Percentiles rank a stretch among this genome's conserved stretches.
These are phyloP conservation scores for Cyberlindnera euphorbiiphila DNA, from an alignment of 805 yeast genomes.

Conservation along the genomic window DNA sequence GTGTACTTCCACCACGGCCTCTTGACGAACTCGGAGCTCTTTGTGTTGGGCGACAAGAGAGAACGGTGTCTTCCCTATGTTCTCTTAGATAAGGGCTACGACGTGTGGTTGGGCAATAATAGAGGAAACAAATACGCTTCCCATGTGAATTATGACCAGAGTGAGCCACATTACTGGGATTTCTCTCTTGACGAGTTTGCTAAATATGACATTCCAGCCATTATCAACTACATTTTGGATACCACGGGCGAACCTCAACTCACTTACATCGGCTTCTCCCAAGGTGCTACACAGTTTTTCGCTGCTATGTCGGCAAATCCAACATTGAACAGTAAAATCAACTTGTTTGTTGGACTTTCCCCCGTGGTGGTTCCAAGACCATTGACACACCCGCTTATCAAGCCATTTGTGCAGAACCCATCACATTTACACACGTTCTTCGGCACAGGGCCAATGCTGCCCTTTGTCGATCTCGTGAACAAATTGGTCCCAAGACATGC, in stretches of 20 bases:
- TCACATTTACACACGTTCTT: slow-evolving; percentile 64
- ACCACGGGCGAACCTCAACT: slow-evolving; percentile 42
- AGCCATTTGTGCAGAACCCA: slow-evolving; percentile 73
- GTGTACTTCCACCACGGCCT: slow-evolving; percentile 83
- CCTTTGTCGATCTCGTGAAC: slow-evolving; percentile 74
- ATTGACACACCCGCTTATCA: slow-evolving; percentile 69
- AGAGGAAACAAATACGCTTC: slow-evolving; percentile 87
- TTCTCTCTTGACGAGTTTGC: slow-evolving; percentile 92
- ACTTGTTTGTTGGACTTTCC: slow-evolving; percentile 72
- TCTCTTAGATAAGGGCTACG: slow-evolving; percentile 77
- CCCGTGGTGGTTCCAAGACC: slow-evolving; percentile 95
- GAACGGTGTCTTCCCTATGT: slow-evolving; percentile 60
- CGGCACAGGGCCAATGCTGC: slow-evolving; percentile 69
- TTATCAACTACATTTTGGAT: slow-evolving; percentile 66
- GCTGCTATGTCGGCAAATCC: slow-evolving; percentile 72
- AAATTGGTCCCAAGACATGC: slow-evolving; percentile 67
- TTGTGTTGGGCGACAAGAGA: slow-evolving; percentile 42
- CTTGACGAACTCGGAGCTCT: slow-evolving; percentile 69
- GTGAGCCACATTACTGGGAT: slow-evolving; percentile 69
- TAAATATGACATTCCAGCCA: slow-evolving; percentile 80
- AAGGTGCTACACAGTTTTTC: slow-evolving; percentile 91
- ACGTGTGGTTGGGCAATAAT: slow-evolving; percentile 92
- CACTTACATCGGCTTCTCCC: slow-evolving; percentile 84
- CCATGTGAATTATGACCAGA: slow-evolving; percentile 19
- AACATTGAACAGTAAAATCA: slow-evolving; percentile 51